Evolutionary conservation across 2,329 filamentous ascomycete genomes (phyloP).

Genomic region (Proliferodiscus dingleyae): DNA sequence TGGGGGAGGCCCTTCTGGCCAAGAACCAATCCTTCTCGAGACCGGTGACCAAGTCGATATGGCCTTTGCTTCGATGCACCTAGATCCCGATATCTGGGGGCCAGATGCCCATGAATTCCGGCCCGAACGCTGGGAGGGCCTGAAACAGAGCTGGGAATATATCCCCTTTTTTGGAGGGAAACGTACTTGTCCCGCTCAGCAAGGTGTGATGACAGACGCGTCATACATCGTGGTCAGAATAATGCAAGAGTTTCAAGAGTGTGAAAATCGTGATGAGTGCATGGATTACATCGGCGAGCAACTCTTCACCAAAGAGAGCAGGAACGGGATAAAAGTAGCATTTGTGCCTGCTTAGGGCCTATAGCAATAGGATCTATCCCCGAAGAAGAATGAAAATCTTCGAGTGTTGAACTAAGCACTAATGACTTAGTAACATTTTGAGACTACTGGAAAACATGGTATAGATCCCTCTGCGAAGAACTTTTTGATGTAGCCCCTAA

Average conservation of each 20-base stretch:
- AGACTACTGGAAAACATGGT: no score
- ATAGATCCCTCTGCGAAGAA: no score
- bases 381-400: no score
- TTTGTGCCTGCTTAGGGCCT: neutral
- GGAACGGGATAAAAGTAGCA: neutral
- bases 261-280: neutral
- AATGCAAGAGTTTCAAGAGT: neutral
- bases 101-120: slow-evolving; percentile 33
- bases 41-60: neutral
- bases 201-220: neutral
- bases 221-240: neutral
- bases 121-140: slow-evolving; percentile 37
- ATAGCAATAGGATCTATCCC: no score
- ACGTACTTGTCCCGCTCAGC: slow-evolving; percentile 1
- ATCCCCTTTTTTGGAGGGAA: neutral
- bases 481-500: no score
- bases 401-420: no score
- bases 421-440: no score
- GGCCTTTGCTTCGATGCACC: slow-evolving; percentile 29
- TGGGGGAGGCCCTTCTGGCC: neutral
- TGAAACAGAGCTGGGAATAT: slow-evolving; percentile 19
- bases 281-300: neutral
- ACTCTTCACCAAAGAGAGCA: neutral
- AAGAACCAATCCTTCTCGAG: neutral
- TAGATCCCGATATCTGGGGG: slow-evolving; percentile 35